Base-by-base conservation (phyloP, 2,329 filamentous ascomycete species). In the Colletotrichum australisinense region DNA sequence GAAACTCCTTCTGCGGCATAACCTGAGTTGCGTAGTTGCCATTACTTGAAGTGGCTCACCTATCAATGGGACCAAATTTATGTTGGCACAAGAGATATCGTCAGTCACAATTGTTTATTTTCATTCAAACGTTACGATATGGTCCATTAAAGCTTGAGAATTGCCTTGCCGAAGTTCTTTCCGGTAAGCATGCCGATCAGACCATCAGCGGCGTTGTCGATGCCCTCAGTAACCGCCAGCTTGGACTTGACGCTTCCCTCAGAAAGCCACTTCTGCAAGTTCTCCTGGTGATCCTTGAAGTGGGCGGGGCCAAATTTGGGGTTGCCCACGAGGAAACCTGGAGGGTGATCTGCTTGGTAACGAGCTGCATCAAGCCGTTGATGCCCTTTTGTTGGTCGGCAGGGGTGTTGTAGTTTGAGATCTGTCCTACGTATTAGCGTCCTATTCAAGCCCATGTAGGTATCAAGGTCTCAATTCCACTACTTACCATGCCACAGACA, bases 101-200 rank as follows among this genome's bases (percentile, higher is more conserved):
- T 49, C 42, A 49, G 19, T 22, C 19, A 49, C 22, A n/a, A 49
- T 6, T 42, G 9, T 49, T 11, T 1, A 4, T 9, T 49, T 22
- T 19, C 16, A n/a, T 11, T 22, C 4, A n/a, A 4, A n/a, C 19
- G 19, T 22, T 49, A 22, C 19, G 3, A 9, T 4, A 3, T n/a
- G 42, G 42, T 7, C 4, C 72, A 76, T 69, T 69, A 65, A 26
- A 89, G 81, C 86, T 94, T 93, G 77, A 97, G 79, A 22, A 97
- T 89, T 19, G 94, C 93, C 89, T 97, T 97, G 76, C 95, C 95
- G 83, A 95, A 94, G 86, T 97, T 97, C 83, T 93, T 89, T 59
- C 95, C 95, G 77, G 89, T 81, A 65, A 97, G 87, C 86, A 97
- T 91, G 19, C 91, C 93, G 12, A 96, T 83, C 71, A 97, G 86